Evolutionary conservation across 2,329 filamentous ascomycete species (phyloP).

Genomic region (Venturia aucupariae): DNA sequence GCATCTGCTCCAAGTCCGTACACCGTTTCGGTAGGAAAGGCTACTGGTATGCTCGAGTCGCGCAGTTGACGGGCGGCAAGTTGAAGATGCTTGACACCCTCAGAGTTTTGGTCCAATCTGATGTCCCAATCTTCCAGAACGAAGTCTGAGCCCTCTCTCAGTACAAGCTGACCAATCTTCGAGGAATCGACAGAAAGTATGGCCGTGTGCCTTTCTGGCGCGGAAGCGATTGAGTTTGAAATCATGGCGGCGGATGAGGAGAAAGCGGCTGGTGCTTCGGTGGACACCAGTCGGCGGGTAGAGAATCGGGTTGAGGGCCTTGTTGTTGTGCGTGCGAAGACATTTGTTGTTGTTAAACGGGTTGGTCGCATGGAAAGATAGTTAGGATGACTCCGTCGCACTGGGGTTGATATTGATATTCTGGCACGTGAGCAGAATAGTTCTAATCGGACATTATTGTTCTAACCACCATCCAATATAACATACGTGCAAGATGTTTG

Average conservation of each 20-base stretch:
- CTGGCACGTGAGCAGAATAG: not conserved
- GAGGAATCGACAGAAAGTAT: slow-evolving; percentile 4
- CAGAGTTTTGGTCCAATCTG: not conserved
- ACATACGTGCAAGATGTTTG: too few species aligned
- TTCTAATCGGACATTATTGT: too few species aligned
- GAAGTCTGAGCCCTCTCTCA: not conserved
- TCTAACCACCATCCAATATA: too few species aligned
- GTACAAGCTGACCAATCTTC: not conserved
- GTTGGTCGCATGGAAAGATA: not conserved
- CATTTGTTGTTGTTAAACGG: not conserved
- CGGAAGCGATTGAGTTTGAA: not conserved
- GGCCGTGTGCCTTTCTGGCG: not conserved
- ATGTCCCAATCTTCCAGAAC: slow-evolving; percentile 9
- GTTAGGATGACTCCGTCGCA: not conserved
- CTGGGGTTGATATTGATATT: not conserved
- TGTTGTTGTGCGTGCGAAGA: not conserved
- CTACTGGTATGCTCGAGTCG: slow-evolving; percentile 53
- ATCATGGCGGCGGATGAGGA: not conserved
- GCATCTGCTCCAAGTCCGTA: slow-evolving; percentile 97
- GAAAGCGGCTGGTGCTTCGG: not conserved
- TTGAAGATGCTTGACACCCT: not conserved
- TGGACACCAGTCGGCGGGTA: not conserved
- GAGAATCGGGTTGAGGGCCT: not conserved
- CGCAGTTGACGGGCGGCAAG: slow-evolving; percentile 5
- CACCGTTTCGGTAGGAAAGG: slow-evolving; percentile 95